phyloP scores from a whole-genome alignment of 352 stramenopile species.

The Phytophthora crassamura region DNA sequence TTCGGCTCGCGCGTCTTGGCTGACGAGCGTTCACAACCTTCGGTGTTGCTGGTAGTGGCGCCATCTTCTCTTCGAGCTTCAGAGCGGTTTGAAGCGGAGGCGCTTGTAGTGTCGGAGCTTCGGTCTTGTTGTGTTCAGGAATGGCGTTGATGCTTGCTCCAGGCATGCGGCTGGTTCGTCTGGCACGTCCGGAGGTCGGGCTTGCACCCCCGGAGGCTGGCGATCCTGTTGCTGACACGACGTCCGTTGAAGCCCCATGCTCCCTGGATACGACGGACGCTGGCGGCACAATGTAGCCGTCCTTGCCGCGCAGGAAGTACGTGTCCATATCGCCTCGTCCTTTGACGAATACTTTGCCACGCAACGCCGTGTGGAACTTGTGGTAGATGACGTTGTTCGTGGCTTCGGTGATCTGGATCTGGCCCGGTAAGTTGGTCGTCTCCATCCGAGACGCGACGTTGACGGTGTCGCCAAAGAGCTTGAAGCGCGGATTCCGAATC shows the following conservation, averaged over 20 bases:
- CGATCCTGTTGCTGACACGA: neutral
- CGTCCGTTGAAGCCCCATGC: conserved; percentile 4
- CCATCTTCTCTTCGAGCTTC: conserved; percentile 2
- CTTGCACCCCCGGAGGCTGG: neutral
- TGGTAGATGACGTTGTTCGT: conserved; percentile 72
- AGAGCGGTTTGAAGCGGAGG: neutral
- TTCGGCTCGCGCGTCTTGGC: conserved; percentile 22
- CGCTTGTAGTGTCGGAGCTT: neutral
- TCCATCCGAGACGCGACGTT: conserved; percentile 90
- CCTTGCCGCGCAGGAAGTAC: conserved; percentile 77
- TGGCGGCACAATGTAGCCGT: conserved; percentile 64
- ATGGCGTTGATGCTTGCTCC: conserved; percentile 32
- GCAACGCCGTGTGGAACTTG: conserved; percentile 71
- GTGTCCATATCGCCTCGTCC: conserved; percentile 86
- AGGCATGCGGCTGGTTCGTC: conserved; percentile 29
- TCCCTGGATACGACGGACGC: conserved; percentile 23
- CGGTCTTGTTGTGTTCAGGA: conserved; percentile 26
- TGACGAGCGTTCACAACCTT: conserved; percentile 31
- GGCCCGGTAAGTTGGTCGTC: conserved; percentile 76
- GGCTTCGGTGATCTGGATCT: conserved; percentile 84
- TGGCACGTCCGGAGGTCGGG: conserved; percentile 19
- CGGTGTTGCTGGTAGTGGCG: conserved; percentile 3
- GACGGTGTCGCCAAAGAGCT: conserved; percentile 89
- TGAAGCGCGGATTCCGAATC: conserved; percentile 86
- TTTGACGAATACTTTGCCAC: conserved; percentile 85